Evolutionary conservation across 306 rosid species (phyloP), one percentile per base, ranked within the genome.

Genomic region (Lotus japonicus): DNA sequence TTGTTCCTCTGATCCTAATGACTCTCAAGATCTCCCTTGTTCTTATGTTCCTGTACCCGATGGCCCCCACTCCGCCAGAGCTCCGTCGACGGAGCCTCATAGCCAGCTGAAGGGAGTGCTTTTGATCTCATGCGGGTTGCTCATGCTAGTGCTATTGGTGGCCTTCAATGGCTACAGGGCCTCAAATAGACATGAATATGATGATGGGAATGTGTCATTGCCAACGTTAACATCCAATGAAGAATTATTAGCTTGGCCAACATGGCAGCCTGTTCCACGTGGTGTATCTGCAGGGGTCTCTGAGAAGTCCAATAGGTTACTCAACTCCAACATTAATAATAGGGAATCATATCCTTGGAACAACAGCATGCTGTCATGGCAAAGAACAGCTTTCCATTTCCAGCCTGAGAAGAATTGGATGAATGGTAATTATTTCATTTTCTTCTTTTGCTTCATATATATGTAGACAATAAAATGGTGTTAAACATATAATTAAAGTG

Each of bases 401-500:
- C 98, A 92, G 71, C 98, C 98, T 0, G 84, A 89, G 68, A 82
- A 80, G 76, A 92, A 92, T 77, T 89, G 98, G 98, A 89, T 89
- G 98, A 92, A 92, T 53, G 98, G 98, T 89, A 81, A 11, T 11
- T 31, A 31, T 7, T 31, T 33, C 6, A 0, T 46, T 7, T 41
- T 41, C 23, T 14, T 6, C 18, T 7, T 16, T 6, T 14, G 8
- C 23, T 41, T 16, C 11, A 5, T 38, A 38, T 9, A 7, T 38
- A 21, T 9, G 4, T 26, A 26, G 26, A 21, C 26, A 21, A 21
- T 21, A 21, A 21, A 21, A 21, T n/a, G n/a, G n/a, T n/a, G n/a
- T n/a, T n/a, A n/a, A n/a, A n/a, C n/a, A n/a, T n/a, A n/a, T n/a
- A n/a, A n/a, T n/a, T n/a, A n/a, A n/a, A n/a, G n/a, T n/a, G n/a